phyloP scores from a whole-genome alignment of 2,329 filamentous ascomycete species.

The Pseudogymnoascus sp. region DNA sequence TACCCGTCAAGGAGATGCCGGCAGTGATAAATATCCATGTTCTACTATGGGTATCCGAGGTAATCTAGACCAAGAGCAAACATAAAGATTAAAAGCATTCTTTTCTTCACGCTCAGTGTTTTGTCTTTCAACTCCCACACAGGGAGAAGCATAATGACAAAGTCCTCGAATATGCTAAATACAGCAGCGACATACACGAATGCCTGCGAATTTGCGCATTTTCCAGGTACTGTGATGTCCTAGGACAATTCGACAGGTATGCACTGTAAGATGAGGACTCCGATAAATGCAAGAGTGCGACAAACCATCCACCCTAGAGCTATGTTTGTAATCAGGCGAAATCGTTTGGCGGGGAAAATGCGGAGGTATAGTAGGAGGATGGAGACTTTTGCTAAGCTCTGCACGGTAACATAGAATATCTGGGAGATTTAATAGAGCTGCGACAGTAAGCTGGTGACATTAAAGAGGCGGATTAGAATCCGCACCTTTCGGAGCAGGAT shows the following conservation, averaged over 20 bases:
- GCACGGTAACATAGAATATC: conserved; percentile 17
- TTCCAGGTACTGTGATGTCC: conserved; percentile 16
- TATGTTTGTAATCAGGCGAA: conserved; percentile 12
- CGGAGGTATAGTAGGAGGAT: conserved; percentile 19
- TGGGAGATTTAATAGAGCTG: conserved; percentile 20
- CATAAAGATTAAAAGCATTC: conserved; percentile 57
- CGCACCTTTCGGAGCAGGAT: conserved; percentile 15
- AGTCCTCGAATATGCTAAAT: conserved; percentile 61
- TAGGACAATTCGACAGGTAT: conserved; percentile 18
- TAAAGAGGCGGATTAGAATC: not conserved
- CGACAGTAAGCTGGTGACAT: not conserved
- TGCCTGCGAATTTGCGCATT: conserved; percentile 56
- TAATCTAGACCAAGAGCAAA: conserved; percentile 65
- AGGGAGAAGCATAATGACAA: conserved; percentile 57
- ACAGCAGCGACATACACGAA: conserved; percentile 60
- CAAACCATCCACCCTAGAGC: conserved; percentile 11
- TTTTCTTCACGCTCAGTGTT: conserved; percentile 56
- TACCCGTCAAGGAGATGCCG: too few relatives aligned
- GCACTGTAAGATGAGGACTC: conserved; percentile 19
- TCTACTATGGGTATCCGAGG: too few relatives aligned
- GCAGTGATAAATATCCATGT: too few relatives aligned
- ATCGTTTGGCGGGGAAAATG: conserved; percentile 15
- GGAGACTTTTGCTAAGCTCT: conserved; percentile 18
- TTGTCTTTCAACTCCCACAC: conserved; percentile 58
- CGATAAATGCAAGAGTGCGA: conserved; percentile 12